Conservation (phyloP, 352 stramenopile genomes). For the Phytophthora lateralis region DNA sequence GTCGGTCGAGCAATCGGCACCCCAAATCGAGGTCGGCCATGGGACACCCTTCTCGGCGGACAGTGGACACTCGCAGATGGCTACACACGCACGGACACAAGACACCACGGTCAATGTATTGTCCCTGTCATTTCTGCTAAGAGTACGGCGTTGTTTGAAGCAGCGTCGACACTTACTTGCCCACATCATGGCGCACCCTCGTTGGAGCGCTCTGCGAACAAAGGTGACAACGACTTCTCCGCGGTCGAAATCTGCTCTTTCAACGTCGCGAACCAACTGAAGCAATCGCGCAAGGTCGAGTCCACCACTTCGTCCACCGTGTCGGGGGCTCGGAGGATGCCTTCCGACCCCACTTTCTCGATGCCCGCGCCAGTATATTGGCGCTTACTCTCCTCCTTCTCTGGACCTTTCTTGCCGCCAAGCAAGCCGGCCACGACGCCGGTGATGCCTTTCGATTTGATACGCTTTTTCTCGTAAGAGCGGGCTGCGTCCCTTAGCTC, state of each 20-base stretch:
- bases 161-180: not conserved
- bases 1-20: not conserved
- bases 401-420: not conserved
- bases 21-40: not conserved
- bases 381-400: not conserved
- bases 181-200: not conserved
- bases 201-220: conserved; percentile 8
- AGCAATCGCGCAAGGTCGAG: conserved; percentile 11
- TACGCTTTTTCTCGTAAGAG: conserved; percentile 14
- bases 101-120: not conserved
- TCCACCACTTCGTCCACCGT: conserved; percentile 13
- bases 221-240: conserved; percentile 10
- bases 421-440: conserved; percentile 9
- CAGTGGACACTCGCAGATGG: too few species aligned
- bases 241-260: conserved; percentile 9
- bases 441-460: conserved; percentile 15
- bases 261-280: conserved; percentile 8
- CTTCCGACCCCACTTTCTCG: conserved; percentile 14
- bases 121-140: not conserved
- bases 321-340: conserved; percentile 25
- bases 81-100: not conserved
- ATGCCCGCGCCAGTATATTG: not conserved
- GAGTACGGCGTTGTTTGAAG: not conserved
- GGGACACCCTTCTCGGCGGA: not conserved
- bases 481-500: not conserved